phyloP scores from a whole-genome alignment of 148 eudicot species.

The Cornus controversa region DNA sequence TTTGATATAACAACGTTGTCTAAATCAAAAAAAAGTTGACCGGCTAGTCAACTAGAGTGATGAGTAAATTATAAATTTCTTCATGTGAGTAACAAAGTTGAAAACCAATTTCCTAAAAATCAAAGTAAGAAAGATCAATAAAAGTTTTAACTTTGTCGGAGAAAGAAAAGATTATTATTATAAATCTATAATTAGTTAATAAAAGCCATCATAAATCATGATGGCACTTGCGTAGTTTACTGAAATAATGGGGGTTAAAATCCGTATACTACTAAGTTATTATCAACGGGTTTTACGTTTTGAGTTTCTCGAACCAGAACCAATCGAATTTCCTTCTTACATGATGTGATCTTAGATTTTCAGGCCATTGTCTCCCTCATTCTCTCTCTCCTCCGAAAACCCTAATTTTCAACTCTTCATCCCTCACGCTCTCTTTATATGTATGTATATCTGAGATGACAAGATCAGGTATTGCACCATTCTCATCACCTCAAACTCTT shows the following conservation, averaged over 20 bases:
- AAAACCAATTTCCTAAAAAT: no score
- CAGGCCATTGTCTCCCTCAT: constrained; percentile 16
- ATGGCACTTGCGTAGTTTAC: not conserved
- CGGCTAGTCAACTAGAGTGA: no score
- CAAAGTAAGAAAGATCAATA: no score
- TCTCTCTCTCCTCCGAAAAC: constrained; percentile 32
- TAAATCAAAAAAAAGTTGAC: no score
- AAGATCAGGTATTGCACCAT: constrained; percentile 48
- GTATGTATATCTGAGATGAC: not conserved
- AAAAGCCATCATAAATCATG: not conserved
- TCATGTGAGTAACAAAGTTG: no score
- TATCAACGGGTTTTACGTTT: constrained; percentile 15
- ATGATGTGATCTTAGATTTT: constrained; percentile 17
- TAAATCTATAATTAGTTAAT: no score
- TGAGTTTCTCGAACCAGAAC: constrained; percentile 4
- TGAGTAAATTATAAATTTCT: no score
- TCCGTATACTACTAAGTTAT: not conserved
- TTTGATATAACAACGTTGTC: no score
- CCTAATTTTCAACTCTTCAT: constrained; percentile 38
- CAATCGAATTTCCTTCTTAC: constrained; percentile 12
- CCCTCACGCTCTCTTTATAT: constrained; percentile 5
- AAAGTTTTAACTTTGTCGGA: no score
- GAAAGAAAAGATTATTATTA: no score
- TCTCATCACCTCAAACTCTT: constrained; percentile 31
- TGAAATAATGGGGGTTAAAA: not conserved